Percentiles rank a stretch among this genome's conserved stretches.
Evolutionary conservation across 1,284 basidiomycete species (phyloP).

Genomic region (Hymenochaete sp.): DNA sequence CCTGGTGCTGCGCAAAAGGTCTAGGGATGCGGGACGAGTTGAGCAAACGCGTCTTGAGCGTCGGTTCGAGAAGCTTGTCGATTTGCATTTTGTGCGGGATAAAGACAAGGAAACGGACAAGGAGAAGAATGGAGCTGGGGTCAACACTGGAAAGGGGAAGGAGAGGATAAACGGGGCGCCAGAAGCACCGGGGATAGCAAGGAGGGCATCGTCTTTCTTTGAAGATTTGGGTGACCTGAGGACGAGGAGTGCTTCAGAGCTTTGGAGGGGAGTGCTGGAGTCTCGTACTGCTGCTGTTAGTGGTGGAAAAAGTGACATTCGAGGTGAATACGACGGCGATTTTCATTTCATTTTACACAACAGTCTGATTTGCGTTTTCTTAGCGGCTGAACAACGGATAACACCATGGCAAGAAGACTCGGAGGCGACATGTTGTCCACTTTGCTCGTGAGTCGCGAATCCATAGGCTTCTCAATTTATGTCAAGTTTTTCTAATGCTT

Average conservation of each 20-base stretch:
- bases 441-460: constrained; percentile 63
- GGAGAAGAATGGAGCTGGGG: constrained; percentile 19
- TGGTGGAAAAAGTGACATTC: constrained; percentile 43
- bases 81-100: constrained; percentile 65
- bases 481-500: constrained; percentile 2
- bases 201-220: constrained; percentile 58
- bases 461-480: neutral
- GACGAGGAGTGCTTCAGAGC: constrained; percentile 50
- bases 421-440: constrained; percentile 66
- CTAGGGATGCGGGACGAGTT: constrained; percentile 54
- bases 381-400: constrained; percentile 83
- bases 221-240: constrained; percentile 46
- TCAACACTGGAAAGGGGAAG: constrained; percentile 20
- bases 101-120: no score
- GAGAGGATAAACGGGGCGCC: constrained; percentile 20
- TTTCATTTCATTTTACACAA: constrained; percentile 5
- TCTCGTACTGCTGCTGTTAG: constrained; percentile 29
- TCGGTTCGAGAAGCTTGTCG: constrained; percentile 78
- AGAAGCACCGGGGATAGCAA: constrained; percentile 23
- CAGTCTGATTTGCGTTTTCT: constrained; percentile 1
- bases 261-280: constrained; percentile 52
- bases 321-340: constrained; percentile 36
- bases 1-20: constrained; percentile 44
- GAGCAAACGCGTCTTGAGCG: constrained; percentile 76
- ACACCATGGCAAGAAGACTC: constrained; percentile 93